Evolutionary conservation across 2,329 filamentous ascomycete genomes (phyloP).

Genomic region (Fusarium circinatum): DNA sequence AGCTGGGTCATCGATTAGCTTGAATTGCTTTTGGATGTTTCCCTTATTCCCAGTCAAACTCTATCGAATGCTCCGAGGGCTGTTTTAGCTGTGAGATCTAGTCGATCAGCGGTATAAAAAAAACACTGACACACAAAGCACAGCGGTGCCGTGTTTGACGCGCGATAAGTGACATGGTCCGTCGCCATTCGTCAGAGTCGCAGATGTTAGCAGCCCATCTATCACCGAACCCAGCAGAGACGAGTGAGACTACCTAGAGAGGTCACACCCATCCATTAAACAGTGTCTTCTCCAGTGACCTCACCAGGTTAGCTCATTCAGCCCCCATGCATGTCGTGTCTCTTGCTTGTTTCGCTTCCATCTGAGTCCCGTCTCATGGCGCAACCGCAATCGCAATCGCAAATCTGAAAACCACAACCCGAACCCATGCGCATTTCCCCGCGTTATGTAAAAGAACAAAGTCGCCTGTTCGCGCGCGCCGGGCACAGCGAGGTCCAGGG

Average conservation of each 20-base stretch:
- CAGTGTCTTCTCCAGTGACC: constrained; percentile 12
- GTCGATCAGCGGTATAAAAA: constrained; percentile 4
- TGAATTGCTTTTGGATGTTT: not conserved
- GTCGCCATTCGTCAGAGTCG: constrained; percentile 31
- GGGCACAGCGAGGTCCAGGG: constrained; percentile 24
- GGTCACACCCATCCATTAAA: constrained; percentile 5
- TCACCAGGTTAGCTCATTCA: constrained; percentile 2
- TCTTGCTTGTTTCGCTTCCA: constrained; percentile 30
- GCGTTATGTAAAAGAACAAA: constrained; percentile 30
- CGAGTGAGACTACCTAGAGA: not conserved
- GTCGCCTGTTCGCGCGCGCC: constrained; percentile 26
- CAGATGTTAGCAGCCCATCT: constrained; percentile 23
- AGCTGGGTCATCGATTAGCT: not conserved
- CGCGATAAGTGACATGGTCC: constrained; percentile 42
- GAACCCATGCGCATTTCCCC: constrained; percentile 38
- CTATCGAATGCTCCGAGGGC: not conserved
- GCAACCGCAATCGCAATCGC: constrained; percentile 11
- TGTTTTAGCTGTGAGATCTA: not conserved
- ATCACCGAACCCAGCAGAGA: constrained; percentile 11
- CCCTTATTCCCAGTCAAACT: not conserved
- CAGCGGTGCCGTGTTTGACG: constrained; percentile 9
- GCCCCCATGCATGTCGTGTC: constrained; percentile 14
- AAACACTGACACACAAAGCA: not conserved
- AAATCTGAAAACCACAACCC: constrained; percentile 3
- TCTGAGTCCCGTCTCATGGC: constrained; percentile 18